phyloP scores from a whole-genome alignment of 805 yeast species.

The Saturnispora kantuleensis region DNA sequence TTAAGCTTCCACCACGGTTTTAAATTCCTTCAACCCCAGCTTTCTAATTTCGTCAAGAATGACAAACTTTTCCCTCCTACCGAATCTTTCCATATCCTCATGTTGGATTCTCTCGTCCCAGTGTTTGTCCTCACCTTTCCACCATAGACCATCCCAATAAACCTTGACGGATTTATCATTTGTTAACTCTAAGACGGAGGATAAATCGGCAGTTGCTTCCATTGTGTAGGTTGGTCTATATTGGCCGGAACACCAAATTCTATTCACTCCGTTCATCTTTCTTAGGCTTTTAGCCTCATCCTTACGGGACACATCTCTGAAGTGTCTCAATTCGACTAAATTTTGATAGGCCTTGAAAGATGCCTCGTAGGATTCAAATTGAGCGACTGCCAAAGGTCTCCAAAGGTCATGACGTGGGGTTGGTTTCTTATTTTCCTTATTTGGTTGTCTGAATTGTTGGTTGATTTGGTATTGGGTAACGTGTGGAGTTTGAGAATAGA shows the following conservation, averaged over 20 bases:
- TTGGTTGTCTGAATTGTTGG: slow-evolving; percentile 67
- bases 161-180: slow-evolving; percentile 34
- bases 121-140: slow-evolving; percentile 67
- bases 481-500: slow-evolving; percentile 76
- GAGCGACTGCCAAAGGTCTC: slow-evolving; percentile 83
- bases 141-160: slow-evolving; percentile 81
- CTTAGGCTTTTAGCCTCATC: slow-evolving; percentile 59
- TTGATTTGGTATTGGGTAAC: slow-evolving; percentile 45
- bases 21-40: slow-evolving; percentile 19
- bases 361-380: slow-evolving; percentile 45
- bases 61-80: slow-evolving; percentile 59
- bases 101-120: slow-evolving; percentile 66
- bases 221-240: slow-evolving; percentile 85
- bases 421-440: slow-evolving; percentile 84
- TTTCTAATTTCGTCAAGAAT: slow-evolving; percentile 51
- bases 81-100: slow-evolving; percentile 42
- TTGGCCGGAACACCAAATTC: slow-evolving; percentile 80
- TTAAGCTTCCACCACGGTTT: neutral
- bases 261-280: slow-evolving; percentile 63
- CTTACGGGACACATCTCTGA: slow-evolving; percentile 54
- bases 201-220: slow-evolving; percentile 82
- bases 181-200: slow-evolving; percentile 51
- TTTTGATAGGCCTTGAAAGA: slow-evolving; percentile 70
- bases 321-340: slow-evolving; percentile 60
- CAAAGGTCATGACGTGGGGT: slow-evolving; percentile 75